phyloP scores from a whole-genome alignment of 1,139 yeast species.

The Saccharomycopsis hybrid region DNA sequence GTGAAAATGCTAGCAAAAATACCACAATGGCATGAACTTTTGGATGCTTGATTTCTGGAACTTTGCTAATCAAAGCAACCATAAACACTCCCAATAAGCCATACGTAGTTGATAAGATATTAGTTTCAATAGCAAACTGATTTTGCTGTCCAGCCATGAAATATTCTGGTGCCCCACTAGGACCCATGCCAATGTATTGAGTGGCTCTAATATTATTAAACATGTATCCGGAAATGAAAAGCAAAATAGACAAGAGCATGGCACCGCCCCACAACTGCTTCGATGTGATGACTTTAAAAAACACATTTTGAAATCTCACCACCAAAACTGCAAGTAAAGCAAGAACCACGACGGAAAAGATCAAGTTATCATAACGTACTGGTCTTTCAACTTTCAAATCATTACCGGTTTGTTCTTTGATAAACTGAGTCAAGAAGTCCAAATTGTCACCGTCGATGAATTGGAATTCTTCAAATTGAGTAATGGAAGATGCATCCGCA shows the following conservation, averaged over 20 bases:
- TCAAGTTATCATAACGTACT: constrained; percentile 44
- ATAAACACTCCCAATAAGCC: constrained; percentile 48
- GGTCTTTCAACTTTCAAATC: constrained; percentile 47
- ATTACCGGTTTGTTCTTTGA: constrained; percentile 23
- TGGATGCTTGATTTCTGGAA: constrained; percentile 39
- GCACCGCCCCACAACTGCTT: constrained; percentile 62
- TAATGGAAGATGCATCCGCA: constrained; percentile 24
- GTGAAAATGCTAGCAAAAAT: constrained; percentile 32
- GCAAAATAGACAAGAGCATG: constrained; percentile 52
- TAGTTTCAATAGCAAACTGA: constrained; percentile 83
- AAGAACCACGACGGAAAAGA: constrained; percentile 36
- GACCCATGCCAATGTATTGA: constrained; percentile 58
- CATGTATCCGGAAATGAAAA: constrained; percentile 90
- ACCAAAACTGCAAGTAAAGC: constrained; percentile 27
- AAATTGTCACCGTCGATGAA: constrained; percentile 51
- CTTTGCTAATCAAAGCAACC: constrained; percentile 43
- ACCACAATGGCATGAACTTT: constrained; percentile 42
- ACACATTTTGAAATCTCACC: constrained; percentile 29
- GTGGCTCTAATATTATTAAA: constrained; percentile 77
- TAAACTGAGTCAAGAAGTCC: constrained; percentile 31
- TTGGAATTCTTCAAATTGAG: constrained; percentile 41
- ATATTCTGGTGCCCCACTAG: constrained; percentile 53
- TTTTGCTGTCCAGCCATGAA: constrained; percentile 60
- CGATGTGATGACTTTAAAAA: constrained; percentile 31
- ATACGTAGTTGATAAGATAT: constrained; percentile 58